phyloP scores from a whole-genome alignment of 2,329 filamentous ascomycete genomes.

The Botrytis aclada region DNA sequence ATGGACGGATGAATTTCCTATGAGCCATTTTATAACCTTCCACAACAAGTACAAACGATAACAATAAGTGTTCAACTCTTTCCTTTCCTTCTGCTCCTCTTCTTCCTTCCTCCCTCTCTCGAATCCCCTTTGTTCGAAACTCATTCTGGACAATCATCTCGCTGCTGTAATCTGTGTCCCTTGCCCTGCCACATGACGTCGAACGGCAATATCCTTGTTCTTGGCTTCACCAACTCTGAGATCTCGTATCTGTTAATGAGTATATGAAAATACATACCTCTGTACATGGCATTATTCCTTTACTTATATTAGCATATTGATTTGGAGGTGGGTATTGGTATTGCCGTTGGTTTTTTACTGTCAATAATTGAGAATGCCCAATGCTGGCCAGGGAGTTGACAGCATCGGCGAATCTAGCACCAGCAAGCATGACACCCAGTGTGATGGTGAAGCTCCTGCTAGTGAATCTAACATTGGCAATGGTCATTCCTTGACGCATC shows the following conservation, averaged over 20 bases:
- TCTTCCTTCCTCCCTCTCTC: background rate
- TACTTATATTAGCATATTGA: background rate
- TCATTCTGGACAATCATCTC: background rate
- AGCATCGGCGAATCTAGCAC: conserved; percentile 5
- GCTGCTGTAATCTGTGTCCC: background rate
- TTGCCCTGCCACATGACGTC: conserved; percentile 8
- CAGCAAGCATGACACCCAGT: background rate
- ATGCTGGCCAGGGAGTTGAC: conserved; percentile 11
- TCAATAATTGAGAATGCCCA: conserved; percentile 17
- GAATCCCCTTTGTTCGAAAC: background rate
- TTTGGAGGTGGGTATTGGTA: conserved; percentile 6
- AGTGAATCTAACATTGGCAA: background rate
- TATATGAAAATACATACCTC: background rate
- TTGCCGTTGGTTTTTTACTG: background rate
- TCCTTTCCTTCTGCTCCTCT: background rate
- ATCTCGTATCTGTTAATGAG: background rate
- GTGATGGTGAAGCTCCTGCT: background rate
- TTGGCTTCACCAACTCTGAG: conserved; percentile 1
- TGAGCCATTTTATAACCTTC: background rate
- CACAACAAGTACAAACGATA: background rate
- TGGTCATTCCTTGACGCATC: background rate
- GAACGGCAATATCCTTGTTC: conserved; percentile 9
- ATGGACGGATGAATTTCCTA: background rate
- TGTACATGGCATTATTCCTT: background rate
- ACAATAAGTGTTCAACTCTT: background rate